These are phyloP conservation scores for Neofusicoccum sp. DNA, from an alignment of 2,329 filamentous ascomycete genomes.

Conservation along the genomic window DNA sequence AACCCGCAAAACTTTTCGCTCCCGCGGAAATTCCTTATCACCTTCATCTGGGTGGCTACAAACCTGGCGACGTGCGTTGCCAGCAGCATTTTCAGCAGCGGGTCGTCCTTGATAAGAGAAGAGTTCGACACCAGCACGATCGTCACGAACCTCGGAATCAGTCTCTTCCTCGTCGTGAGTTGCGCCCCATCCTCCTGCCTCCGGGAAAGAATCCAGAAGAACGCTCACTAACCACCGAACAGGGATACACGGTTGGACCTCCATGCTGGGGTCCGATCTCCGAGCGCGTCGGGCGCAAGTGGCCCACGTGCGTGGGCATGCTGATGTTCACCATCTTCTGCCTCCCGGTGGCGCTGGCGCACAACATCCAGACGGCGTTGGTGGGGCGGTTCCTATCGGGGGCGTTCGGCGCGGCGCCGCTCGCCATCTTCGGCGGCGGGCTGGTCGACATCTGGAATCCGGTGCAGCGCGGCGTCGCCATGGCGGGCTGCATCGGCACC, in stretches of 20 bases:
- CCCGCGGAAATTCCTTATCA: constrained; percentile 19
- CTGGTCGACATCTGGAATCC: constrained; percentile 57
- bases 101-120: background rate
- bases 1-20: constrained; percentile 21
- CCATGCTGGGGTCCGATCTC: constrained; percentile 49
- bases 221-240: background rate
- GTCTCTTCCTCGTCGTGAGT: constrained; percentile 24
- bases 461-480: constrained; percentile 64
- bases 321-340: constrained; percentile 59
- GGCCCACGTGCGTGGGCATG: constrained; percentile 49
- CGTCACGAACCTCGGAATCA: constrained; percentile 31
- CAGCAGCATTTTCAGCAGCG: constrained; percentile 8
- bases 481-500: constrained; percentile 63
- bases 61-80: background rate
- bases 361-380: constrained; percentile 57
- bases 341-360: constrained; percentile 59
- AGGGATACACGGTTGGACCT: constrained; percentile 23
- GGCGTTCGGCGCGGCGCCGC: constrained; percentile 59
- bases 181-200: background rate
- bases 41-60: constrained; percentile 12
- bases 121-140: constrained; percentile 10
- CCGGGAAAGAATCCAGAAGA: background rate
- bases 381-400: constrained; percentile 62
- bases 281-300: constrained; percentile 39
- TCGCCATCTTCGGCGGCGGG: constrained; percentile 42